These are phyloP conservation scores for Daldinia concentrica DNA, from an alignment of 495 filamentous ascomycete genomes.

Conservation along the genomic window DNA sequence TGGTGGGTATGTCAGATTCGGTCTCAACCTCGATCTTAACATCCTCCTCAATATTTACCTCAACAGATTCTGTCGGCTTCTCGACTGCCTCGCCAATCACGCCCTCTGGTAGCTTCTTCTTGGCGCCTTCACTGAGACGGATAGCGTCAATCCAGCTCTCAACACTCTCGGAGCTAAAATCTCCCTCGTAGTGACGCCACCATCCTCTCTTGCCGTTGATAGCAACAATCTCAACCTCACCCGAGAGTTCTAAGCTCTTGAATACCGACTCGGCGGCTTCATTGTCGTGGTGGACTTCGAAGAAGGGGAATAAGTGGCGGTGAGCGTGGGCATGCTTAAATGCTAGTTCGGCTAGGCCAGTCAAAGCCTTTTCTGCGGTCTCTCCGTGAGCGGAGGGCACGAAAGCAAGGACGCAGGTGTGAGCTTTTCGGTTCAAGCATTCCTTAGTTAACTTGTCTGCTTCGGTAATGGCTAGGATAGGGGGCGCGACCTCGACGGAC, in stretches of 20 bases:
- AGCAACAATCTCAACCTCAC: conserved; percentile 74
- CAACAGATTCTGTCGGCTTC: conserved; percentile 50
- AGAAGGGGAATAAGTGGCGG: conserved; percentile 82
- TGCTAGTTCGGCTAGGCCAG: conserved; percentile 75
- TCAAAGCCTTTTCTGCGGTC: conserved; percentile 65
- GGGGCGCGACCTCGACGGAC: conserved; percentile 60
- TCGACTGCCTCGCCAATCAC: conserved; percentile 69
- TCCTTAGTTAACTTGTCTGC: conserved; percentile 68
- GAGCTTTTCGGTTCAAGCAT: conserved; percentile 79
- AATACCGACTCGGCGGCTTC: conserved; percentile 63
- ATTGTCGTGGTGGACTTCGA: conserved; percentile 74
- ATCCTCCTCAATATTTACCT: conserved; percentile 45
- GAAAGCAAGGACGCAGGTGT: conserved; percentile 86
- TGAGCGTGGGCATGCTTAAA: conserved; percentile 72
- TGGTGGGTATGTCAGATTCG: conserved; percentile 30
- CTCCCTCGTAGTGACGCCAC: conserved; percentile 76
- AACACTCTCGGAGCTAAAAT: conserved; percentile 68
- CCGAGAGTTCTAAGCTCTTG: conserved; percentile 67
- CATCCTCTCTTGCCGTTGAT: conserved; percentile 85
- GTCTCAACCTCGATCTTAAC: conserved; percentile 37
- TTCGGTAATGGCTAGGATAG: conserved; percentile 62
- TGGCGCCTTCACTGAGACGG: conserved; percentile 82
- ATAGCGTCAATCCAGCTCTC: conserved; percentile 91
- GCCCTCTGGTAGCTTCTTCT: conserved; percentile 81
- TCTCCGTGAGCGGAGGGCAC: conserved; percentile 67